Percentiles rank a stretch among this genome's conserved stretches.
Evolutionary conservation across 2,329 filamentous ascomycete species (phyloP).

Genomic region (Ophiostoma australiae): DNA sequence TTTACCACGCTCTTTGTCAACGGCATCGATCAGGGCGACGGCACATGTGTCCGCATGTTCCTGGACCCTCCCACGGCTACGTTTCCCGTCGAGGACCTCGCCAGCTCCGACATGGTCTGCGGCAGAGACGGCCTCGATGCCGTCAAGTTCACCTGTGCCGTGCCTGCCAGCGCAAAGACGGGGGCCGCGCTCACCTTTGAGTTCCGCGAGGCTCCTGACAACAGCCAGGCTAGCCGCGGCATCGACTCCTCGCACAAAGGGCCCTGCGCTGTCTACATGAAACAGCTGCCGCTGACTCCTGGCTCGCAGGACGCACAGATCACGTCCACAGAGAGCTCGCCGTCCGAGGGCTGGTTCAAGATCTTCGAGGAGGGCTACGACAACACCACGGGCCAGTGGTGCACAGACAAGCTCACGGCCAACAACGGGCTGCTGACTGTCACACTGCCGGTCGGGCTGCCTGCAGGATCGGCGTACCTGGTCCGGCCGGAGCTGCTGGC

Average conservation of each 20-base stretch:
- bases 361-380: constrained; percentile 66
- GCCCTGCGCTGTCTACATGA: constrained; percentile 69
- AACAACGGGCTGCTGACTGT: constrained; percentile 61
- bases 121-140: constrained; percentile 44
- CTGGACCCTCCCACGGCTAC: constrained; percentile 48
- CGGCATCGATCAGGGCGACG: constrained; percentile 61
- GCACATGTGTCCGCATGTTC: constrained; percentile 66
- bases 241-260: constrained; percentile 61
- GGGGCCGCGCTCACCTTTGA: constrained; percentile 60
- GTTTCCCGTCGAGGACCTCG: constrained; percentile 53
- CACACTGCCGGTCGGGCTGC: constrained; percentile 55
- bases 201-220: constrained; percentile 58
- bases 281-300: constrained; percentile 48
- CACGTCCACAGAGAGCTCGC: constrained; percentile 45
- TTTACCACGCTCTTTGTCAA: constrained; percentile 62
- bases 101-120: constrained; percentile 63
- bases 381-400: constrained; percentile 54
- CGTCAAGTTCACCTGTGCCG: constrained; percentile 47
- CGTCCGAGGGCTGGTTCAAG: constrained; percentile 68
- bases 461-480: constrained; percentile 61
- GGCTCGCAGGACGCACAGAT: constrained; percentile 25
- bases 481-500: constrained; percentile 65
- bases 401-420: constrained; percentile 62
- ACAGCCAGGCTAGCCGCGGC: constrained; percentile 46
- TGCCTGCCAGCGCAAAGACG: constrained; percentile 32